A percentile compares a stretch with the other conserved stretches of the same genome.
Conservation (phyloP, 73 alveolate species). For the Urostyla sp. region DNA sequence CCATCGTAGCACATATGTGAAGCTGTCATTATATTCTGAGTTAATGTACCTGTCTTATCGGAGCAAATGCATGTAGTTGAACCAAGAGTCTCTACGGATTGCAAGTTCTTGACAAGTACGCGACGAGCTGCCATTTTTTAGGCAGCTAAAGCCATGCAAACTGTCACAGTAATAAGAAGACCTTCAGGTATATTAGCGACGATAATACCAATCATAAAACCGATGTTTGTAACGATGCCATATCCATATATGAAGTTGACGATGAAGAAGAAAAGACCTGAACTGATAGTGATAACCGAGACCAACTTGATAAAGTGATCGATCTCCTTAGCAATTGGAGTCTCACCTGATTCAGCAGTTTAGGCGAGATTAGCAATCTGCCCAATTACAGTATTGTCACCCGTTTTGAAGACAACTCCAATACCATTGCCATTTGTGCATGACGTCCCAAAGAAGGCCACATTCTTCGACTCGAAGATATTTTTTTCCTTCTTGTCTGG, state of each 20-base stretch:
- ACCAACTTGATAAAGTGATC: constrained; percentile 90
- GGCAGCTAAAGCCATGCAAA: constrained; percentile 76
- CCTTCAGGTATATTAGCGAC: constrained; percentile 96
- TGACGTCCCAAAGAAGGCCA: constrained; percentile 95
- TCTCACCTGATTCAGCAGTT: constrained; percentile 69
- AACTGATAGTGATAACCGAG: constrained; percentile 88
- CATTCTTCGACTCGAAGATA: constrained; percentile 94
- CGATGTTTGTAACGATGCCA: constrained; percentile 43
- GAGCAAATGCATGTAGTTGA: constrained; percentile 96
- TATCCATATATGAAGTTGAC: constrained; percentile 73
- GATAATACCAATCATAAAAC: constrained; percentile 63
- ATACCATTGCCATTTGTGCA: constrained; percentile 94
- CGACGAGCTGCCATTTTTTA: constrained; percentile 67
- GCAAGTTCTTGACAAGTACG: constrained; percentile 86
- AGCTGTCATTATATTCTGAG: constrained; percentile 86
- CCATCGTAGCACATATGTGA: constrained; percentile 58
- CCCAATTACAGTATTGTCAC: constrained; percentile 96
- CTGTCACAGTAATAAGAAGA: constrained; percentile 85
- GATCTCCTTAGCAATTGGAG: constrained; percentile 80
- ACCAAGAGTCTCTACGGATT: constrained; percentile 90
- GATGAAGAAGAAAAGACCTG: constrained; percentile 82
- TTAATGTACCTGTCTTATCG: constrained; percentile 97
- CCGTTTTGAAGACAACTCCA: constrained; percentile 94
- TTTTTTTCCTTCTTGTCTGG: constrained; percentile 87
- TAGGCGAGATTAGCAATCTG: constrained; percentile 93